Conservation (phyloP, 2,329 filamentous ascomycete species). For the Arthrobotrys musiformis region DNA sequence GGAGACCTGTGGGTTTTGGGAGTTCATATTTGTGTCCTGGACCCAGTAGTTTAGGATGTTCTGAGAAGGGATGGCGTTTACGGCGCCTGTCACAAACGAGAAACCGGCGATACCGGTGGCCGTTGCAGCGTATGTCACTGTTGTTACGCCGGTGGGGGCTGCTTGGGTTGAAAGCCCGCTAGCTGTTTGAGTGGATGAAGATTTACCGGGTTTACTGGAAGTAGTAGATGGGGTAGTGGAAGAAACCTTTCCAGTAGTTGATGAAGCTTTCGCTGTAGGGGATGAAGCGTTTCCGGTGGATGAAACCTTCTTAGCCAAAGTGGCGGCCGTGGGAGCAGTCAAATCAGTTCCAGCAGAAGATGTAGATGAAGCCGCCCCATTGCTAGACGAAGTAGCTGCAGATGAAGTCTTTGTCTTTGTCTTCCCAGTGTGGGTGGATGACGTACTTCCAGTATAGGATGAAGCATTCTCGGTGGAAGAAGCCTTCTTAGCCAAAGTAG, state of each 20-base stretch:
- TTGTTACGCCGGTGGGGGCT: slow-evolving; percentile 8
- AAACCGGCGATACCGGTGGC: slow-evolving; percentile 12
- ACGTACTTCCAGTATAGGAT: background rate
- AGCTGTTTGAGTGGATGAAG: background rate
- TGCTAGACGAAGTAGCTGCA: background rate
- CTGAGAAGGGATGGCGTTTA: slow-evolving; percentile 1
- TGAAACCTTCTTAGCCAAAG: background rate
- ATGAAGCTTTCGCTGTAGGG: background rate
- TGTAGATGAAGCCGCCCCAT: background rate
- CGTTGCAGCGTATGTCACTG: slow-evolving; percentile 16
- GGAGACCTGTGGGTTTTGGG: background rate
- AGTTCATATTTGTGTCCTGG: slow-evolving; percentile 2
- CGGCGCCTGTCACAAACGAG: slow-evolving; percentile 12
- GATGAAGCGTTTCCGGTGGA: slow-evolving; percentile 1
- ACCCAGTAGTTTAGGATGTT: slow-evolving; percentile 29
- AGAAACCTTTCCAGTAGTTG: background rate
- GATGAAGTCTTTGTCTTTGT: slow-evolving; percentile 2
- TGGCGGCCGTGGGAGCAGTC: background rate
- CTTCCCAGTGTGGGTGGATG: background rate
- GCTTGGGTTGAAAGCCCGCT: background rate
- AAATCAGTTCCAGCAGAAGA: background rate
- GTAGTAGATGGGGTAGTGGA: too few species aligned
- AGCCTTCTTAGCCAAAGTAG: background rate
- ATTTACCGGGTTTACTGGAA: background rate
- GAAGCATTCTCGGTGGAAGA: background rate